A percentile compares a stretch with the other conserved stretches of the same genome.
Evolutionary conservation across 1,284 basidiomycete species (phyloP).

Genomic region (Hypsizygus ulmarius): DNA sequence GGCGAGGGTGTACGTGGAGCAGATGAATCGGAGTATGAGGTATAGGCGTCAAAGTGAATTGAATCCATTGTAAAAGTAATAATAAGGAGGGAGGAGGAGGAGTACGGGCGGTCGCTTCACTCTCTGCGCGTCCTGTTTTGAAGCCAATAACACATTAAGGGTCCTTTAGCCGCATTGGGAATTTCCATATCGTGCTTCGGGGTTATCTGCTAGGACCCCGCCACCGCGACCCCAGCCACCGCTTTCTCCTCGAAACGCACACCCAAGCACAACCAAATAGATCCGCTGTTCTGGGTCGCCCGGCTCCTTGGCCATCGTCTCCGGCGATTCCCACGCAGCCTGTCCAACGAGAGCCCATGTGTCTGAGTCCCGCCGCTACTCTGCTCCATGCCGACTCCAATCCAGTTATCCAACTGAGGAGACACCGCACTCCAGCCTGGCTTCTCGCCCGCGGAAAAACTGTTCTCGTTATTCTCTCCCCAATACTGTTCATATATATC

Average conservation of each 20-base stretch:
- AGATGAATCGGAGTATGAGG: slow-evolving; percentile 55
- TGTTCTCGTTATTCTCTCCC: no score
- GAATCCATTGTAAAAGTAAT: slow-evolving; percentile 55
- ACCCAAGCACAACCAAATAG: not conserved
- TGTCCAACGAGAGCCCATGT: slow-evolving; percentile 3
- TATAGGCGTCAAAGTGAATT: slow-evolving; percentile 58
- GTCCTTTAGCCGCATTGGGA: slow-evolving; percentile 16
- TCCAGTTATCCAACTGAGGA: not conserved
- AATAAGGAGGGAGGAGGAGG: slow-evolving; percentile 10
- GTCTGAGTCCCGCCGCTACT: slow-evolving; percentile 14
- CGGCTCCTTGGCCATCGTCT: slow-evolving; percentile 17
- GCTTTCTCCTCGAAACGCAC: slow-evolving; percentile 18
- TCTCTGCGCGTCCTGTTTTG: slow-evolving; percentile 12
- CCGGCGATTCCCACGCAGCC: not conserved
- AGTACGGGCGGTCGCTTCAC: not conserved
- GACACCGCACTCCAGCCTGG: not conserved
- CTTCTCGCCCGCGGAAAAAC: no score
- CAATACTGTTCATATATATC: no score
- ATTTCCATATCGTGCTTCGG: slow-evolving; percentile 11
- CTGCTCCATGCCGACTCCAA: slow-evolving; percentile 1
- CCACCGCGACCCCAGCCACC: slow-evolving; percentile 14
- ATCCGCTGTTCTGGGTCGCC: slow-evolving; percentile 22
- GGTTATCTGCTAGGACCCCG: slow-evolving; percentile 19
- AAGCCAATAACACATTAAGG: slow-evolving; percentile 11
- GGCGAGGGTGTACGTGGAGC: slow-evolving; percentile 72